Evolutionary conservation across 306 rosid species (phyloP).

Genomic region (Pyrus bretschneideri): DNA sequence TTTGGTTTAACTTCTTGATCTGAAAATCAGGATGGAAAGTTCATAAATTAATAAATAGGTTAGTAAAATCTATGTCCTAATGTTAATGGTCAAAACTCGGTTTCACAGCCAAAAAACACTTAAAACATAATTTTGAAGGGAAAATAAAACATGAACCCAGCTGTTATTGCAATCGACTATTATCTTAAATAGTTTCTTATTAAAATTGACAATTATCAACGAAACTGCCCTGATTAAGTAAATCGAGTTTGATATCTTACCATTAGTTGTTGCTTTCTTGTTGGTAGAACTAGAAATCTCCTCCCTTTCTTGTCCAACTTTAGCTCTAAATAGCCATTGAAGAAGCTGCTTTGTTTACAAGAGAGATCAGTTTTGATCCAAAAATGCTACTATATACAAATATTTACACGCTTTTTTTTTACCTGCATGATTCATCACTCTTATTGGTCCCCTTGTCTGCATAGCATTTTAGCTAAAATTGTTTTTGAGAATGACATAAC

Average conservation of each 20-base stretch:
- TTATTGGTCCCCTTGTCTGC: constrained; percentile 2
- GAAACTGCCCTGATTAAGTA: background rate
- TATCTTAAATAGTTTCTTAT: background rate
- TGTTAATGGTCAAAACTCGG: background rate
- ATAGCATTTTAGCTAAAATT: no score
- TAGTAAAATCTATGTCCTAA: background rate
- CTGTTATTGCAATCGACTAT: background rate
- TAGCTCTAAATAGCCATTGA: constrained; percentile 44
- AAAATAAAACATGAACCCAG: background rate
- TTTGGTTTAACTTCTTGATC: constrained; percentile 36
- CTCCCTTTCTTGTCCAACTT: constrained; percentile 34
- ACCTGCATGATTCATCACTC: constrained; percentile 33
- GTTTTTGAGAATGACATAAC: no score
- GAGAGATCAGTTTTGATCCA: constrained; percentile 2
- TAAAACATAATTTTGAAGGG: background rate
- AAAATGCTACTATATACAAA: background rate
- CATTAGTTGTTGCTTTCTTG: constrained; percentile 27
- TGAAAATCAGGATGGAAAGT: constrained; percentile 13
- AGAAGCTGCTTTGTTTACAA: constrained; percentile 38
- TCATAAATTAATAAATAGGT: background rate
- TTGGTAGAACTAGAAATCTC: constrained; percentile 24
- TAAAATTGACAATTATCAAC: background rate
- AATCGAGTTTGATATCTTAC: constrained; percentile 29
- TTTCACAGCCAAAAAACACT: background rate
- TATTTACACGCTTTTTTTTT: constrained; percentile 1